phyloP scores from a whole-genome alignment of 2,329 filamentous ascomycete genomes.

The Exophiala sp. region DNA sequence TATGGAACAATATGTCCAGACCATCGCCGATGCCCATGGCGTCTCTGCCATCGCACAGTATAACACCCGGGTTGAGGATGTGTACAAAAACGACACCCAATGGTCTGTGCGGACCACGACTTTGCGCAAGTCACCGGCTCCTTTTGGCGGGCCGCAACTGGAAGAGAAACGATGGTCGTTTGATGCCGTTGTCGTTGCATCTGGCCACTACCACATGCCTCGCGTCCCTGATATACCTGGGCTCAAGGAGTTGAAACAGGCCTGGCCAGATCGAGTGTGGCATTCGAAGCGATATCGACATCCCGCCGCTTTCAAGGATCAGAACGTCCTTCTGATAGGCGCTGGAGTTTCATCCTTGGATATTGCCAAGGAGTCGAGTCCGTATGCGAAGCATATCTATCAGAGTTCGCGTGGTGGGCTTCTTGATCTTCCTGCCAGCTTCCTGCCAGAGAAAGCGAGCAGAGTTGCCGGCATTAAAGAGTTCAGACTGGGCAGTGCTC shows the following conservation, averaged over 20 bases:
- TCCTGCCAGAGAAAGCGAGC: conserved; percentile 51
- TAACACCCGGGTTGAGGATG: conserved; percentile 54
- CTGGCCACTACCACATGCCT: conserved; percentile 50
- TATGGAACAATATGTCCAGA: conserved; percentile 56
- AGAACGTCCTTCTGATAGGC: conserved; percentile 53
- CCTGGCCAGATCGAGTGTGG: conserved; percentile 42
- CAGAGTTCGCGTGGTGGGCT: conserved; percentile 56
- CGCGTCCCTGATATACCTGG: conserved; percentile 47
- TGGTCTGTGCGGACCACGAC: conserved; percentile 52
- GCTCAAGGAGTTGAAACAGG: conserved; percentile 42
- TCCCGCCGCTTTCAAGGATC: conserved; percentile 46
- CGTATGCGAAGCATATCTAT: conserved; percentile 42
- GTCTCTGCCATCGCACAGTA: conserved; percentile 49
- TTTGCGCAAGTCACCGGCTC: conserved; percentile 30
- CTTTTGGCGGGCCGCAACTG: conserved; percentile 8
- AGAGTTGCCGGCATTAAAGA: conserved; percentile 49
- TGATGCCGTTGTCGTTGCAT: conserved; percentile 50
- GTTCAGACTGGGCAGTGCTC: conserved; percentile 37
- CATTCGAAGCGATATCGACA: conserved; percentile 50
- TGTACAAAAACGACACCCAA: conserved; percentile 42
- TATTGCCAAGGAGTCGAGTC: conserved; percentile 49
- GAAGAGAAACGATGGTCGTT: conserved; percentile 34
- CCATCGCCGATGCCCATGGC: conserved; percentile 48
- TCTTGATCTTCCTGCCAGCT: conserved; percentile 51
- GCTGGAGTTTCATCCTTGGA: conserved; percentile 52